Evolutionary conservation across 2,329 filamentous ascomycete species (phyloP), one percentile per base, ranked within the genome.

Genomic region (Trichothecium sympodiale): DNA sequence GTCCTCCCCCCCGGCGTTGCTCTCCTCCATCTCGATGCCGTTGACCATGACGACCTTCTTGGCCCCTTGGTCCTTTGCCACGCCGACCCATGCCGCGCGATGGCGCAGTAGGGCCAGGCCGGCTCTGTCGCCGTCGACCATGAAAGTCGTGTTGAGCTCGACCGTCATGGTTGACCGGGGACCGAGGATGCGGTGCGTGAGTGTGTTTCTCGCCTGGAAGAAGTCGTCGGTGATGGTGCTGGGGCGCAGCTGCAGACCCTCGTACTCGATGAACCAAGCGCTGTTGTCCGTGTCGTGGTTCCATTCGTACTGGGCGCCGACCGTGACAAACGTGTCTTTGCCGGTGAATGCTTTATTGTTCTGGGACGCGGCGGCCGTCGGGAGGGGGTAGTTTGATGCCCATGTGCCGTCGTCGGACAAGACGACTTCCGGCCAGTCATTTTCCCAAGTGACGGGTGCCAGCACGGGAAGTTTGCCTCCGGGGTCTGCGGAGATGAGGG

Each of bases 261-360:
- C 53, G 29, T 56, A n/a, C 10, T 33, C 49, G 9, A 73, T 54
- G 2, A 45, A 48, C 44, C 53, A 77, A 8, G 61, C 65, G 8
- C 49, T 54, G 1, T 51, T 57, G 37, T 77, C 69, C 0, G 73
- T 73, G 47, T 77, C 76, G 43, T 77, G 73, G 45, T 77, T 78
- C 71, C 72, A 77, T 48, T 77, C 72, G 67, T 69, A 77, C 3
- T 62, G 53, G 0, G 59, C 56, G 6, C 55, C 49, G 1, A 77
- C 55, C 0, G 51, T 42, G 0, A 41, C 33, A 41, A 77, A 77
- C 0, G 39, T 49, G 39, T 77, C 69, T 0, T 57, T 61, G 13
- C 67, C 60, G 0, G 48, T 45, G 38, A 51, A 48, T 43, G 50
- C 12, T 47, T 43, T 3, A 48, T 39, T 0, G n/a, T n/a, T n/a